Evolutionary conservation across 2,329 filamentous ascomycete species (phyloP).

Genomic region (Penicillium sumatraense): DNA sequence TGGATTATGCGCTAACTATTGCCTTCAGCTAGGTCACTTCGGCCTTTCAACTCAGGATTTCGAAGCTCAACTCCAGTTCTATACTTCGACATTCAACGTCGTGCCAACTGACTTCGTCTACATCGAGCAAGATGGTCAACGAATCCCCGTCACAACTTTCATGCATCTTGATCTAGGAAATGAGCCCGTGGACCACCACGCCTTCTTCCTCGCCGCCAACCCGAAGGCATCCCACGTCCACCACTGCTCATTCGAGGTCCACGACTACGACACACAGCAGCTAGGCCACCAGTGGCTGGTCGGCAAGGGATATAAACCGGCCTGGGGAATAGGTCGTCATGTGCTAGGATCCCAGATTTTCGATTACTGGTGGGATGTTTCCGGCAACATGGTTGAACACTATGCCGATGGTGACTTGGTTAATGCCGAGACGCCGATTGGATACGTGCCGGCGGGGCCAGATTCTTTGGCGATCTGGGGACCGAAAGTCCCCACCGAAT

Average conservation of each 20-base stretch:
- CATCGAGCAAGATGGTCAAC: conserved; percentile 25
- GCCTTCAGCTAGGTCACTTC: conserved; percentile 55
- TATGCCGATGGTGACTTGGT: neutral
- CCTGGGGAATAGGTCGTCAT: neutral
- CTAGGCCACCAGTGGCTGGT: neutral
- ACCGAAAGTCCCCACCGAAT: neutral
- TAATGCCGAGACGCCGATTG: neutral
- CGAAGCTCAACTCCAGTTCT: conserved; percentile 45
- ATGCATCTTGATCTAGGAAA: conserved; percentile 11
- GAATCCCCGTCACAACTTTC: conserved; percentile 7
- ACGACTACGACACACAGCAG: neutral
- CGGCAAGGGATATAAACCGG: neutral
- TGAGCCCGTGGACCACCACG: conserved; percentile 7
- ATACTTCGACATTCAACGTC: conserved; percentile 54
- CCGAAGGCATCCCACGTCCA: neutral
- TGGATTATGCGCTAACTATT: no score
- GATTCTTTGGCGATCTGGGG: neutral
- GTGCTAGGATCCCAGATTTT: neutral
- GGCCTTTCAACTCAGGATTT: conserved; percentile 48
- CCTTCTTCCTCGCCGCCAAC: conserved; percentile 8
- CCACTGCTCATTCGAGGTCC: neutral
- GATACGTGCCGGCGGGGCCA: neutral
- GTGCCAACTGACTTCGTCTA: conserved; percentile 53
- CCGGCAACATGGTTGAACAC: neutral
- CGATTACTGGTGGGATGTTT: neutral